Base-by-base conservation (phyloP, 1,284 basidiomycete species). In the Malassezia sp. region DNA sequence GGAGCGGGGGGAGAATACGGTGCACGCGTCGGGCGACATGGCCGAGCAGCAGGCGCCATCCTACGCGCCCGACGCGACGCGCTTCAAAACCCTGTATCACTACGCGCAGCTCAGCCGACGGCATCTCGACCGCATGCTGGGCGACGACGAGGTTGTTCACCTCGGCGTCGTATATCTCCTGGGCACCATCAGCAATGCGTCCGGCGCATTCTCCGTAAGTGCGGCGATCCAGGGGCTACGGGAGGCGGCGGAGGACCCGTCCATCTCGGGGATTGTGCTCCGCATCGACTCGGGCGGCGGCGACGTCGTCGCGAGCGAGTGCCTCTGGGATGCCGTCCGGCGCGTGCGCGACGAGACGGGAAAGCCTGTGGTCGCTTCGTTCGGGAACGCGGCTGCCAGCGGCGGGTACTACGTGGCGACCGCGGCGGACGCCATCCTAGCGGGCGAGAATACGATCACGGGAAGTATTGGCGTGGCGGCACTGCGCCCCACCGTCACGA, bases 231-330 rank as follows among this genome's bases (percentile, higher is more conserved):
- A 67, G 21, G 73, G 73, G 7, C 56, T 74, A 20, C 65, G 67
- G 24, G 71, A 74, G 55, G 72, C 72, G 0, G 72, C 59, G 4
- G 67, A 72, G 39, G 67, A 73, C 57, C 59, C 70, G 5, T 53
- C 64, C 20, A 63, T 74, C 46, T 64, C 63, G 24, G 65, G 67
- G 0, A 68, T 74, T 32, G 68, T 74, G 9, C 53, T 74, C 9
- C 61, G 73, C 10, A 71, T 74, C 53, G 72, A 74, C 46, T 70
- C 69, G 14, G 73, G 72, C 0, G 73, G 73, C 12, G 73, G 73
- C 26, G 70, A 70, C 14, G 73, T 74, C 5, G 67, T 73, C 18
- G 71, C 71, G 17, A 63, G 58, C 38, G 73, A 74, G 40, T 67
- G 68, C 15, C 72, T 74, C 42, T 73, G 72, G 66, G 71, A 66